Base-by-base conservation (phyloP, 495 filamentous ascomycete species). In the Aspergillus coremiiformis region DNA sequence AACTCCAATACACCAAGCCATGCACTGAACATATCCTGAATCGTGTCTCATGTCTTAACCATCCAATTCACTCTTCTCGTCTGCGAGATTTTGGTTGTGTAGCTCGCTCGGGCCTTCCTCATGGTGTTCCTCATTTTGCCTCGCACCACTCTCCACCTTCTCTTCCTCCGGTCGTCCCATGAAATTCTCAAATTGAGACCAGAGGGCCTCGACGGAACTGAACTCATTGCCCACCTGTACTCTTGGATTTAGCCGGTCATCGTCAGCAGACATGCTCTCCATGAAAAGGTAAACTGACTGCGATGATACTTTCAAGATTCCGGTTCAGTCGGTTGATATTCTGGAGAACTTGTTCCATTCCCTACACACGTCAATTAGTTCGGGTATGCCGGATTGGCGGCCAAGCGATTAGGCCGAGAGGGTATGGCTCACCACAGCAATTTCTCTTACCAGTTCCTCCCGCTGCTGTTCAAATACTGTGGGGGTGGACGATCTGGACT, bases 251-350 rank as follows among this genome's bases (percentile, higher is more conserved):
- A 48, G 3, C 7, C 49, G 29, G 10, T 12, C 5, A 11, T 2
- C 20, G 26, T 23, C 5, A 1, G 21, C 7, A 5, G 14, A 17
- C 2, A 26, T 29, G 3, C 9, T 19, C 27, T 14, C 30, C 37
- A 41, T n/a, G 39, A 19, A 39, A 39, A 4, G 5, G 26, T 21
- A 5, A 1, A 68, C 81, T 23, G 70, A 93, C 91, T 29, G 87
- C 82, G 53, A 94, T 90, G n/a, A 96, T 84, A 46, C 90, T 88
- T 65, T 98, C 93, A 27, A 98, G 69, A 30, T 84, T 88, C 24
- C 93, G 86, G 67, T 96, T 98, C 46, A 98, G 72, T 55, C 90
- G 87, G 68, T 98, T 98, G 68, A 97, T 89, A 61, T 95, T 95
- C 56, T 90, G 88, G 46, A 98, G 86, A 43, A 96, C 91, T 61